Percentiles rank a stretch among this genome's conserved stretches.
These are phyloP conservation scores for Boletus vermiculosoides DNA, from an alignment of 768 basidiomycete species.

Conservation along the genomic window DNA sequence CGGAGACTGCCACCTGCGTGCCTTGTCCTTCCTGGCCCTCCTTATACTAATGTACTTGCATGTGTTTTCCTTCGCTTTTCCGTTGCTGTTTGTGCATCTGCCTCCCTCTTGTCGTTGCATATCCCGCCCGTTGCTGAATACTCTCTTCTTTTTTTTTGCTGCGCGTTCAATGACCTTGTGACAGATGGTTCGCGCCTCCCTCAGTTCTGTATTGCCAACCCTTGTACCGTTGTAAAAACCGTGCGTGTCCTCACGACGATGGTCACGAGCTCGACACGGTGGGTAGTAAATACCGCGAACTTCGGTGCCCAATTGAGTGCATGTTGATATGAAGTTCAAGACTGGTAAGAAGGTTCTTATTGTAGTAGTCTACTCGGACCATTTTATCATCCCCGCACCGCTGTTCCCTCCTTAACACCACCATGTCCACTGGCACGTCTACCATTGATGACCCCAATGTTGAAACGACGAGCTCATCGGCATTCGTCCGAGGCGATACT, in stretches of 20 bases:
- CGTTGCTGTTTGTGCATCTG: constrained; percentile 1
- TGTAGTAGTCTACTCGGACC: too few relatives aligned
- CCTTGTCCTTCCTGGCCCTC: not conserved
- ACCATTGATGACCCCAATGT: too few relatives aligned
- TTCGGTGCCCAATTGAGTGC: too few relatives aligned
- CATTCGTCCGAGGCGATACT: too few relatives aligned
- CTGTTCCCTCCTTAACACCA: too few relatives aligned
- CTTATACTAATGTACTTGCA: not conserved
- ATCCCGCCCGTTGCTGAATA: not conserved
- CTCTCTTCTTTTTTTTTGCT: constrained; percentile 4
- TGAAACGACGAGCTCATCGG: too few relatives aligned
- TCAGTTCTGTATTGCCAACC: not conserved
- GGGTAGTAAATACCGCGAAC: too few relatives aligned
- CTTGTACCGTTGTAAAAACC: not conserved
- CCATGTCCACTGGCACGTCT: too few relatives aligned
- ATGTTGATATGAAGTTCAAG: too few relatives aligned
- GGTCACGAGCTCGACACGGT: too few relatives aligned
- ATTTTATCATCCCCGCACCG: too few relatives aligned
- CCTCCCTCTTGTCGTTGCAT: not conserved
- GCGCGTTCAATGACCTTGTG: not conserved
- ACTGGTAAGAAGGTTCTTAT: too few relatives aligned
- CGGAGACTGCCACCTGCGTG: not conserved
- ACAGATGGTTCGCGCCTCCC: not conserved
- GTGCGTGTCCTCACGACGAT: not conserved
- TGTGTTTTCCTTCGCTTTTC: not conserved